phyloP scores from a whole-genome alignment of 2,329 filamentous ascomycete genomes.

The Fusarium begoniae region DNA sequence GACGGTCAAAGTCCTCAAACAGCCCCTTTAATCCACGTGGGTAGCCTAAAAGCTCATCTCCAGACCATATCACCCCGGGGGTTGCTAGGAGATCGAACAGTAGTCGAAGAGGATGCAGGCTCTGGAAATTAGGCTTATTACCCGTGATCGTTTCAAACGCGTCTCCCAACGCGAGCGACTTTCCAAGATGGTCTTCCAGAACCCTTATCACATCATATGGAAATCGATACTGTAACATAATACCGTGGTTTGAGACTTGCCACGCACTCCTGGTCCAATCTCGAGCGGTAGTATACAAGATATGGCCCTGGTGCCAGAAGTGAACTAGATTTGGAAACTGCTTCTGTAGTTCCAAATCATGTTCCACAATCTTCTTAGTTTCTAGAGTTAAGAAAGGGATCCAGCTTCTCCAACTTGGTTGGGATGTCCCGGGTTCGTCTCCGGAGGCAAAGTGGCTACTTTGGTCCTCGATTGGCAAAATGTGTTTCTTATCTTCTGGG shows the following conservation, averaged over 20 bases:
- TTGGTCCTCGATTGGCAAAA: rapidly evolving
- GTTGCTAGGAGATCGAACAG: rapidly evolving
- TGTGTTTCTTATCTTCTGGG: rapidly evolving
- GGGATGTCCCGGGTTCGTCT: rapidly evolving
- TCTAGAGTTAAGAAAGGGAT: rapidly evolving
- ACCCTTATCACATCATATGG: rapidly evolving
- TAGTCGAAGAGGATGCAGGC: rapidly evolving
- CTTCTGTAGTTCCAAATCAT: rapidly evolving
- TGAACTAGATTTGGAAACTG: neutral
- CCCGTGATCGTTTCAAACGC: rapidly evolving
- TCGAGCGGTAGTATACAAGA: neutral
- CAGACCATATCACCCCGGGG: rapidly evolving
- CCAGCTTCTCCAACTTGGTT: neutral
- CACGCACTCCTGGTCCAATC: neutral
- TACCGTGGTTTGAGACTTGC: neutral
- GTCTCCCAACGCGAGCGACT: rapidly evolving
- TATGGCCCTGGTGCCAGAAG: rapidly evolving
- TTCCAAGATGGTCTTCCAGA: rapidly evolving
- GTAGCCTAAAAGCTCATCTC: rapidly evolving
- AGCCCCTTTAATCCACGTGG: rapidly evolving
- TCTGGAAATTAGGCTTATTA: rapidly evolving
- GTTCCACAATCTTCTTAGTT: rapidly evolving
- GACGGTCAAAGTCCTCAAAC: rapidly evolving
- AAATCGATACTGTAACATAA: rapidly evolving
- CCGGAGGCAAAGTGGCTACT: rapidly evolving